These are phyloP conservation scores for Schoenoplectus tabernaemontani DNA, from an alignment of 202 grass and related monocot species.

Conservation along the genomic window DNA sequence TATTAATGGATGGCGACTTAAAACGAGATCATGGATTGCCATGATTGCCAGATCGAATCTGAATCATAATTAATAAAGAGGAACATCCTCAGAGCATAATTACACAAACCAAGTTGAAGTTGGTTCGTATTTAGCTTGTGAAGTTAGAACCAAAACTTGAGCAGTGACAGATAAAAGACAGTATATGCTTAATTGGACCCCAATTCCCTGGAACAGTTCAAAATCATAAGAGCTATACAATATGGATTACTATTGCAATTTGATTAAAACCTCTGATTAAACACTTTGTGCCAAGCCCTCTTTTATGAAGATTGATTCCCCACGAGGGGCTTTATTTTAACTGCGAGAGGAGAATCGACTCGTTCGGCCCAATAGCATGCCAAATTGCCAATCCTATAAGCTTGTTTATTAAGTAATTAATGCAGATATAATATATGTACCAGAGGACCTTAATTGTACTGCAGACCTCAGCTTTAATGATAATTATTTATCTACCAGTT, in stretches of 20 bases:
- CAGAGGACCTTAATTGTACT: background rate
- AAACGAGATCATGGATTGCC: background rate
- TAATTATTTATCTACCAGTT: background rate
- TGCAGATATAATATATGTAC: background rate
- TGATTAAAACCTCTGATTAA: background rate
- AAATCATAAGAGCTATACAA: background rate
- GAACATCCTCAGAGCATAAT: background rate
- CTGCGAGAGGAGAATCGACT: background rate
- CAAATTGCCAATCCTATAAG: background rate
- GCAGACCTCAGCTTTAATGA: background rate
- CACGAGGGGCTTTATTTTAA: background rate
- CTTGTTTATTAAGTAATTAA: background rate
- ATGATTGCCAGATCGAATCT: background rate
- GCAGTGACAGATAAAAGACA: background rate
- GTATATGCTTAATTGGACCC: background rate
- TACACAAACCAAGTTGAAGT: background rate
- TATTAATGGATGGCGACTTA: background rate
- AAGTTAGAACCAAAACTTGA: background rate
- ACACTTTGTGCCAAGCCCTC: background rate
- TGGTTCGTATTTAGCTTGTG: background rate
- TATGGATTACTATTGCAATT: background rate
- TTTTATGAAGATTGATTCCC: background rate
- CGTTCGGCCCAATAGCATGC: background rate
- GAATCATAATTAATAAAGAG: slow-evolving; percentile 3
- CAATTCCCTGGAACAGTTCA: background rate